These are phyloP conservation scores for Telopea speciosissima DNA, from an alignment of 177 flowering plant genomes.

Conservation along the genomic window DNA sequence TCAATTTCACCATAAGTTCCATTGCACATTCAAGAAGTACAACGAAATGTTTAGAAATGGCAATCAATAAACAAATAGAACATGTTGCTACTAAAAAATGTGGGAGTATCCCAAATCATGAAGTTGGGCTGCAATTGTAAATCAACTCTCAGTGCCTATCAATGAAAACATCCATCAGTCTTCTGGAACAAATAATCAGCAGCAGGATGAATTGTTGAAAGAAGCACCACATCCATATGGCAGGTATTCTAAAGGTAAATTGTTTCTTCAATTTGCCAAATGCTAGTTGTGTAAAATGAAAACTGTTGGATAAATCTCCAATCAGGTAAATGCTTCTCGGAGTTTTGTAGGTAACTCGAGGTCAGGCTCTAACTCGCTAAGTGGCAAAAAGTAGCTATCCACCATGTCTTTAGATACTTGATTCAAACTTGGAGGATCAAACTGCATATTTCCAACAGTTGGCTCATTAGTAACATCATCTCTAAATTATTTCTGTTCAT, in stretches of 20 bases:
- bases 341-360: constrained; percentile 51
- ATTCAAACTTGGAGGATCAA: constrained; percentile 57
- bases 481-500: background rate
- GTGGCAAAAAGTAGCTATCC: constrained; percentile 43
- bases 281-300: background rate
- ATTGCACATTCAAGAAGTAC: too few relatives aligned
- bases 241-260: background rate
- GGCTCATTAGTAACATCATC: background rate
- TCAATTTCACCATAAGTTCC: too few relatives aligned
- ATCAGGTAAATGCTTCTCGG: constrained; percentile 58
- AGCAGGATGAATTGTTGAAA: too few relatives aligned
- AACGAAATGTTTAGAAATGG: too few relatives aligned
- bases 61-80: background rate
- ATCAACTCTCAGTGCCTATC: too few relatives aligned
- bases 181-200: too few relatives aligned
- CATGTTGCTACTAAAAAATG: background rate
- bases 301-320: background rate
- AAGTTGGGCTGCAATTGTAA: too few relatives aligned
- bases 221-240: too few relatives aligned
- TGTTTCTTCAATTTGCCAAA: background rate
- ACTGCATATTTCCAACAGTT: constrained; percentile 31
- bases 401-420: constrained; percentile 77
- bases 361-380: constrained; percentile 50
- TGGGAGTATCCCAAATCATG: too few relatives aligned
- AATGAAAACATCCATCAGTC: too few relatives aligned